Evolutionary conservation across 2,329 filamentous ascomycete genomes (phyloP), one percentile per base, ranked within the genome.

Genomic region (Fusarium chlamydosporum): DNA sequence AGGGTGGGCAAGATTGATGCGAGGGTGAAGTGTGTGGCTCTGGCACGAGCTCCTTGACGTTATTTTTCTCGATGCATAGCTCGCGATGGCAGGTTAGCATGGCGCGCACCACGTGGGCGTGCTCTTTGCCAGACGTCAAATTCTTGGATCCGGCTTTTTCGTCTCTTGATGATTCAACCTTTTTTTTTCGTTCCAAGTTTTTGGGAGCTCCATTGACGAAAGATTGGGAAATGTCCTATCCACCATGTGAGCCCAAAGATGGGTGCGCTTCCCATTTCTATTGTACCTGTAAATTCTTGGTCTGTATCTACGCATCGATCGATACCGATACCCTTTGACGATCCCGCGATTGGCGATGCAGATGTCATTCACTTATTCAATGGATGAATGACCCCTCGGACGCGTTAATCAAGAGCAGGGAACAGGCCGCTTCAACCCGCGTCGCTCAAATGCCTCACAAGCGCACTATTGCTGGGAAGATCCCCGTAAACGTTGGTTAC

Each of bases 281-380:
- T 51, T 51, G 34, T 51, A 51, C 23, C 34, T 40, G 29, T 53
- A 53, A 27, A 42, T 43, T 55, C 42, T 35, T 65, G 47, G 33
- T 38, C 33, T 40, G 59, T n/a, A 35, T 53, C 38, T 38, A 35
- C 41, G 34, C 27, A 59, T 57, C 63, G 46, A 58, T 56, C 46
- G 43, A 68, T 43, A 54, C 40, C 47, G 61, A 64, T 69, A 63
- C 50, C 61, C 47, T 61, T 60, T 52, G 61, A 56, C 54, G 56
- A 70, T 70, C 61, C 67, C 67, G 71, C 71, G 67, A 62, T 73
- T 73, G 59, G 71, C 71, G 68, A 73, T 73, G 56, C 34, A 69
- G 43, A 47, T 55, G 52, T 46, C 20, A 64, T 57, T 47, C 55
- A 29, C 64, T 40, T 23, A 51, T 23, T 23, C 23, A 23, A 23